These are phyloP conservation scores for Jacaranda mimosifolia DNA, from an alignment of 257 asterid genomes.

Conservation along the genomic window DNA sequence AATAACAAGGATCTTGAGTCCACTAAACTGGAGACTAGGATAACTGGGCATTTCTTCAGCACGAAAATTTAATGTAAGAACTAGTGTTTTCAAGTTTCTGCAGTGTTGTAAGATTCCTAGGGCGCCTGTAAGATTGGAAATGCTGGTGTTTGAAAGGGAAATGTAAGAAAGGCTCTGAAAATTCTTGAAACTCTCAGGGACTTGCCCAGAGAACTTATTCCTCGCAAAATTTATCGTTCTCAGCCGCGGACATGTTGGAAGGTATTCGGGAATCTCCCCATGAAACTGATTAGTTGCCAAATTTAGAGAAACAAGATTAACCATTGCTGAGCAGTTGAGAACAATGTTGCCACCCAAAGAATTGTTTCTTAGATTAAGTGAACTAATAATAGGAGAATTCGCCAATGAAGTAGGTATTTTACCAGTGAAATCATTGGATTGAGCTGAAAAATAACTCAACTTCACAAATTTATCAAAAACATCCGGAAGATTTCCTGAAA, in stretches of 20 bases:
- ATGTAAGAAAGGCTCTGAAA: constrained; percentile 63
- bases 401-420: constrained; percentile 67
- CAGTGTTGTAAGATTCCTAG: constrained; percentile 69
- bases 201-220: constrained; percentile 61
- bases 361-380: constrained; percentile 73
- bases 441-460: constrained; percentile 65
- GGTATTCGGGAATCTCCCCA: constrained; percentile 67
- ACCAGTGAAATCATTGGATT: constrained; percentile 69
- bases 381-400: constrained; percentile 56
- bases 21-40: constrained; percentile 54
- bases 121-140: constrained; percentile 61
- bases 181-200: constrained; percentile 76
- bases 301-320: constrained; percentile 73
- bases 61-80: constrained; percentile 68
- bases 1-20: constrained; percentile 66
- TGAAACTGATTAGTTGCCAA: constrained; percentile 66
- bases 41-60: constrained; percentile 61
- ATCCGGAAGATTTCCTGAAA: constrained; percentile 70
- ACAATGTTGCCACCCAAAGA: constrained; percentile 61
- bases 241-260: constrained; percentile 61
- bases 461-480: constrained; percentile 54
- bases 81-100: constrained; percentile 65
- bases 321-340: constrained; percentile 79
- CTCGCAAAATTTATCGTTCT: constrained; percentile 65
- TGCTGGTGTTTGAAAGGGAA: constrained; percentile 72